These are phyloP conservation scores for Fomitopsis betulina DNA, from an alignment of 1,284 basidiomycete species.

Conservation along the genomic window DNA sequence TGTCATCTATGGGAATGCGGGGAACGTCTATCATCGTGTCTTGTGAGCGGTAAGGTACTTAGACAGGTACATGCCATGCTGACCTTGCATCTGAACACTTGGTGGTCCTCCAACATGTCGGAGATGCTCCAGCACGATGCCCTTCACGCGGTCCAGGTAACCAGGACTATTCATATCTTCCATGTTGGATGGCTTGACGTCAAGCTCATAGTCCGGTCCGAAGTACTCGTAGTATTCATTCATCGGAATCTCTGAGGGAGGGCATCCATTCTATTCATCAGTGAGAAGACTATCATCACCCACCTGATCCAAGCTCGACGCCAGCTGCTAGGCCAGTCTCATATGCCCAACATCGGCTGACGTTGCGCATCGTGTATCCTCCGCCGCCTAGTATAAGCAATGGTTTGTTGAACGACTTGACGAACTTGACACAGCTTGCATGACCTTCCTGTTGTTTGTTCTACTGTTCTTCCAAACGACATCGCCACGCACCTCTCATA, in stretches of 20 bases:
- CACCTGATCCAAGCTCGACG: constrained; percentile 85
- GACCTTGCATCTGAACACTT: constrained; percentile 85
- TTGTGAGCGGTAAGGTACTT: background rate
- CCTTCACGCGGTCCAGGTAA: constrained; percentile 91
- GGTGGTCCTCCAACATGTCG: constrained; percentile 83
- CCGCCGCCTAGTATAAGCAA: constrained; percentile 93
- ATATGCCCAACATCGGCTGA: constrained; percentile 95
- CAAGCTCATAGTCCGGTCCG: constrained; percentile 96
- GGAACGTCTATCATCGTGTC: constrained; percentile 58
- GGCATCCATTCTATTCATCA: background rate
- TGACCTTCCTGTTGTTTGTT: constrained; percentile 53
- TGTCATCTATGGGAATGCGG: constrained; percentile 71
- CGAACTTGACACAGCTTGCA: constrained; percentile 95
- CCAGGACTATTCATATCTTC: constrained; percentile 93
- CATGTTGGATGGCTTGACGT: constrained; percentile 94
- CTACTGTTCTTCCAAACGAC: background rate
- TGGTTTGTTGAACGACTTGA: constrained; percentile 95
- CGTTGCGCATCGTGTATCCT: constrained; percentile 98
- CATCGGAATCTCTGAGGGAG: constrained; percentile 79
- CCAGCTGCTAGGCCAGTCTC: constrained; percentile 98
- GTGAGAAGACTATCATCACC: background rate
- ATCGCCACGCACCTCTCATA: constrained; percentile 69
- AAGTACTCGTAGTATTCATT: constrained; percentile 99
- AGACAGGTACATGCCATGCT: constrained; percentile 10
- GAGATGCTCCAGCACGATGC: constrained; percentile 89